Evolutionary conservation across 176 grass and related monocot species (phyloP).

Genomic region (Cenchrus purpureus): DNA sequence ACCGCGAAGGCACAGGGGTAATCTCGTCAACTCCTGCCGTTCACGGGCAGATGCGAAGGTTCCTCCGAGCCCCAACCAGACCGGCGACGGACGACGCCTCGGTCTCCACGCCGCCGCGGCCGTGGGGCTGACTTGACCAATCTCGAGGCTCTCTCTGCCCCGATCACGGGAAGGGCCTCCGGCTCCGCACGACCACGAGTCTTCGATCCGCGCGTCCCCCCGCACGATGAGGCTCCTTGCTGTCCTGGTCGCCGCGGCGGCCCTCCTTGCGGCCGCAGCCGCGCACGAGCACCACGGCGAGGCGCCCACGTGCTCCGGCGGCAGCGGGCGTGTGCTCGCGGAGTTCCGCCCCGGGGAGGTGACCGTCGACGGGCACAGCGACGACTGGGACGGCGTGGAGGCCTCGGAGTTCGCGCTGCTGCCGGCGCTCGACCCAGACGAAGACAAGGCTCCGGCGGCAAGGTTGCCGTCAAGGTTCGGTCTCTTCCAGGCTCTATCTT

Average conservation of each 20-base stretch:
- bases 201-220: slow-evolving; percentile 25
- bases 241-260: slow-evolving; percentile 39
- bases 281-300: slow-evolving; percentile 86
- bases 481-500: slow-evolving; percentile 5
- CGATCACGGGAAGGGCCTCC: neutral
- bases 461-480: slow-evolving; percentile 75
- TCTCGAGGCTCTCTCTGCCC: slow-evolving; percentile 2
- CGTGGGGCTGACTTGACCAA: slow-evolving; percentile 26
- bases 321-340: slow-evolving; percentile 61
- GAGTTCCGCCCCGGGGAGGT: slow-evolving; percentile 79
- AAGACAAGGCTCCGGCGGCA: slow-evolving; percentile 77
- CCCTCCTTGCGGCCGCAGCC: slow-evolving; percentile 18
- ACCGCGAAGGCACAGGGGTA: neutral
- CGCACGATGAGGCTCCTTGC: slow-evolving; percentile 33
- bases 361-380: slow-evolving; percentile 75
- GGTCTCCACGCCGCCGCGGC: slow-evolving; percentile 31
- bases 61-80: slow-evolving; percentile 38
- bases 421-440: slow-evolving; percentile 85
- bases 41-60: slow-evolving; percentile 38
- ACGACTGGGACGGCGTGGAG: slow-evolving; percentile 80
- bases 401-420: slow-evolving; percentile 78
- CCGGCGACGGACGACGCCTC: slow-evolving; percentile 15
- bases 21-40: slow-evolving; percentile 17
- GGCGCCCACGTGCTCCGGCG: slow-evolving; percentile 56
- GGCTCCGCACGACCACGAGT: neutral